phyloP scores from a whole-genome alignment of 1,139 yeast species.

The Zygosaccharomyces pseudobailii region DNA sequence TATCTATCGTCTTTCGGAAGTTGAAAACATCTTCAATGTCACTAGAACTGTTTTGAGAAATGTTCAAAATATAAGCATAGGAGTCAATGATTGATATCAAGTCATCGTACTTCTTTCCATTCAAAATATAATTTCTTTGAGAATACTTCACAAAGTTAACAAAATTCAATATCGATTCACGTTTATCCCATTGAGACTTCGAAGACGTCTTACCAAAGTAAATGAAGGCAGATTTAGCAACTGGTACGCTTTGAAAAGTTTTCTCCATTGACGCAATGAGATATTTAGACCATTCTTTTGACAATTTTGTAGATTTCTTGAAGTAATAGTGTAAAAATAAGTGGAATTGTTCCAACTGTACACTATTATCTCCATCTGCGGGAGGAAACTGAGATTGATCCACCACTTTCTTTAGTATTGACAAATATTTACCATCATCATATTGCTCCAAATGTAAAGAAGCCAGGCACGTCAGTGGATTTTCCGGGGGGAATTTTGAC shows the following conservation, averaged over 20 bases:
- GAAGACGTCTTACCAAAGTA: conserved; percentile 14
- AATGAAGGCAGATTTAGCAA: conserved; percentile 29
- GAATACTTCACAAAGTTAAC: conserved; percentile 27
- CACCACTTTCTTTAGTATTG: conserved; percentile 22
- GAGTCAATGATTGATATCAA: conserved; percentile 26
- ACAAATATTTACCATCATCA: conserved; percentile 18
- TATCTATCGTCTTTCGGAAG: conserved; percentile 9
- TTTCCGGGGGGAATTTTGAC: conserved; percentile 7
- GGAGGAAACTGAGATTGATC: conserved; percentile 38
- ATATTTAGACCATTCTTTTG: conserved; percentile 26
- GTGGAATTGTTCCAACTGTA: conserved; percentile 33
- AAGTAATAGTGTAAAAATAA: conserved; percentile 25
- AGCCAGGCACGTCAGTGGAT: conserved; percentile 10
- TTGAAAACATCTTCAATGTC: conserved; percentile 20
- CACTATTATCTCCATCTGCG: conserved; percentile 40
- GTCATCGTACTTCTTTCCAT: conserved; percentile 20
- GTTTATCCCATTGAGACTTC: conserved; percentile 12
- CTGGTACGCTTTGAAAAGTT: conserved; percentile 31
- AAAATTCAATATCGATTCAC: conserved; percentile 29
- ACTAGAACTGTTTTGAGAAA: conserved; percentile 7
- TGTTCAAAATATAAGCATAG: conserved; percentile 17
- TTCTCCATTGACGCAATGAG: conserved; percentile 25
- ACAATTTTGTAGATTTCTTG: conserved; percentile 6
- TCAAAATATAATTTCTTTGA: conserved; percentile 21
- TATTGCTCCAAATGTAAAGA: conserved; percentile 8